Percentiles rank a stretch among this genome's conserved stretches.
These are phyloP conservation scores for Geoglossum cookeanum DNA, from an alignment of 2,329 filamentous ascomycete species.

Conservation along the genomic window DNA sequence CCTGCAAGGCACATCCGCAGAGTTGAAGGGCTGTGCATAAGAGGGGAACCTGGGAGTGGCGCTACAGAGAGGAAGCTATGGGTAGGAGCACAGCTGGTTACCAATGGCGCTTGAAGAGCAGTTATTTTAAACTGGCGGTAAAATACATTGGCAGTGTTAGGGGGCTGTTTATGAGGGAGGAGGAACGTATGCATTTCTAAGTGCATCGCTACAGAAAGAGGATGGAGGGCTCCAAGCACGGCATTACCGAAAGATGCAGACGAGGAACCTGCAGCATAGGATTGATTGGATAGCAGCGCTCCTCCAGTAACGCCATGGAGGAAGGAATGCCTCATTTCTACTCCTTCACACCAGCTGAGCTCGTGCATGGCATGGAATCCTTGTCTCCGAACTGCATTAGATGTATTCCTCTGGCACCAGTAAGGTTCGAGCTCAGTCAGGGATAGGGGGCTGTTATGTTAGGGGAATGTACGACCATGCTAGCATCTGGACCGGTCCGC, in stretches of 20 bases:
- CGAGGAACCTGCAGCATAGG: neutral
- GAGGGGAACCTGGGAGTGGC: neutral
- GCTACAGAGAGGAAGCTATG: neutral
- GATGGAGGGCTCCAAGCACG: neutral
- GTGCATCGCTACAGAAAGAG: too few species aligned
- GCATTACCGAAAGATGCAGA: neutral
- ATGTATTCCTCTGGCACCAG: neutral
- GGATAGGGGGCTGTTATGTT: neutral
- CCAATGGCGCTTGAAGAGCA: neutral
- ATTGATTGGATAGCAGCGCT: neutral
- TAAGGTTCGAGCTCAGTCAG: neutral
- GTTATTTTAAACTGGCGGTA: neutral
- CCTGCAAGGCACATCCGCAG: neutral
- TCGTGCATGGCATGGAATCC: neutral
- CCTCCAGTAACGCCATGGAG: neutral
- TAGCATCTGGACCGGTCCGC: neutral
- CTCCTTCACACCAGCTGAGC: neutral
- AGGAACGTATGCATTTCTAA: neutral
- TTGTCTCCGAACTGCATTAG: neutral
- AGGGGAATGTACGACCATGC: neutral
- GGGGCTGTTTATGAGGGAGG: neutral
- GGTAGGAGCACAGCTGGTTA: neutral
- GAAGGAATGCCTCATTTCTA: neutral
- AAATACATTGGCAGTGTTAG: neutral
- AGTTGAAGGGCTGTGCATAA: neutral